These are phyloP conservation scores for Metschnikowia chrysomelidarum DNA, from an alignment of 805 yeast species.

Conservation along the genomic window DNA sequence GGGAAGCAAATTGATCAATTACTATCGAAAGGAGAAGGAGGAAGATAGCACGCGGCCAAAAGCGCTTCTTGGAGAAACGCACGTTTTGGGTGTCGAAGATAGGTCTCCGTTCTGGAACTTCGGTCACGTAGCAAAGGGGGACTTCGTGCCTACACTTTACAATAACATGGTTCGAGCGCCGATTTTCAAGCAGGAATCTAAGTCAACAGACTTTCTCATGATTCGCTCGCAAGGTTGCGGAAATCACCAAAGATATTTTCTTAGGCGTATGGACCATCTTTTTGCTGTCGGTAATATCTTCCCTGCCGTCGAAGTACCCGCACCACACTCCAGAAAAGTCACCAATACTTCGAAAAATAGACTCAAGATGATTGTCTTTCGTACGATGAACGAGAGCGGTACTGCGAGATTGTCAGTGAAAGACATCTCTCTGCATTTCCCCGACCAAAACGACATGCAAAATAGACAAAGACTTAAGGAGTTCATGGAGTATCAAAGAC, in stretches of 20 bases:
- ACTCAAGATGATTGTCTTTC: slow-evolving; percentile 87
- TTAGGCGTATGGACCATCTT: slow-evolving; percentile 66
- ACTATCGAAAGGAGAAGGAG: slow-evolving; percentile 78
- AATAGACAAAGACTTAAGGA: slow-evolving; percentile 93
- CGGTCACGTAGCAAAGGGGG: slow-evolving; percentile 94
- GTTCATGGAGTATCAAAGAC: slow-evolving; percentile 95
- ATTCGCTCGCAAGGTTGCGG: slow-evolving; percentile 81
- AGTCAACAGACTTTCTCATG: slow-evolving; percentile 76
- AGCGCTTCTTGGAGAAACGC: slow-evolving; percentile 87
- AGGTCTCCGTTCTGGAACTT: slow-evolving; percentile 98
- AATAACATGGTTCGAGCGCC: slow-evolving; percentile 93
- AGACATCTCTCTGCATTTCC: slow-evolving; percentile 89
- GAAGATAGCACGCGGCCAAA: slow-evolving; percentile 88
- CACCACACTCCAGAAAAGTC: slow-evolving; percentile 95
- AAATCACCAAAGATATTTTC: slow-evolving; percentile 61
- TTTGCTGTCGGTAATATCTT: slow-evolving; percentile 90
- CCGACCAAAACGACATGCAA: slow-evolving; percentile 97
- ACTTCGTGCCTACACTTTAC: slow-evolving; percentile 88
- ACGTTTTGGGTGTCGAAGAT: slow-evolving; percentile 93
- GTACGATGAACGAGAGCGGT: slow-evolving; percentile 76
- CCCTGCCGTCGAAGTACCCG: slow-evolving; percentile 94
- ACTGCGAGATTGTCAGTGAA: slow-evolving; percentile 75
- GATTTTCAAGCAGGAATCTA: slow-evolving; percentile 78
- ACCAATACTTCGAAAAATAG: slow-evolving; percentile 91
- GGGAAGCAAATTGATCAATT: slow-evolving; percentile 92